Evolutionary conservation across 805 yeast species (phyloP), one percentile per base, ranked within the genome.

Genomic region (Starmera quercuum): DNA sequence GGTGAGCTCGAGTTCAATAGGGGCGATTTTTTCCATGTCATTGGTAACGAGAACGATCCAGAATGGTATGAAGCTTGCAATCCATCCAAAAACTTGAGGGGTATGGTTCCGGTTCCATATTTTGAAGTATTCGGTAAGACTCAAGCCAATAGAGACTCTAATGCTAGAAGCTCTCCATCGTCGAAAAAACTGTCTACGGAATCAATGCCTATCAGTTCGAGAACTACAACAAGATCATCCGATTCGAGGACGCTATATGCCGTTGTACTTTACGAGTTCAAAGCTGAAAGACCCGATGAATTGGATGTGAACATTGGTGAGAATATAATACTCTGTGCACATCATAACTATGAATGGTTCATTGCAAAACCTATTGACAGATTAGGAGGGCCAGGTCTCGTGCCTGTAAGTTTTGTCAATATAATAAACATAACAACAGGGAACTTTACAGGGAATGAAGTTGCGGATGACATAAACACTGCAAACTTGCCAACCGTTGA

Each of bases 281-380:
- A 66, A 40, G 97, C 97, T 6, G 71, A 66, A 47, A 62, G 68
- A 38, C 55, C 75, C 7, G 98, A 94, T 61, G 99, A 92, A 59
- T 68, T 92, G 43, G 80, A 81, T 42, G 85, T 90, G 3, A 52
- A 58, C 20, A 83, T 83, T 2, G 97, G 97, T 25, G 99, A 92
- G 49, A 81, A 83, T 47, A 71, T 92, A 41, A 83, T 88, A 20
- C 76, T 94, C 10, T 90, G 96, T 59, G 99, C 99, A 2, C 97
- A 90, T 58, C 95, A 90, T 53, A 87, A 86, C 36, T 83, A 68
- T 44, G 99, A 94, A 61, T 92, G 99, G 99, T 88, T 87, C 48
- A 92, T 92, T 39, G 97, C 97, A 5, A 92, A 92, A 56, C 96
- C 96, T 11, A 83, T 92, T 28, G 94, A 90, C 39, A 68, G 97